phyloP scores from a whole-genome alignment of 352 stramenopile species.

The Pythium diclinum region DNA sequence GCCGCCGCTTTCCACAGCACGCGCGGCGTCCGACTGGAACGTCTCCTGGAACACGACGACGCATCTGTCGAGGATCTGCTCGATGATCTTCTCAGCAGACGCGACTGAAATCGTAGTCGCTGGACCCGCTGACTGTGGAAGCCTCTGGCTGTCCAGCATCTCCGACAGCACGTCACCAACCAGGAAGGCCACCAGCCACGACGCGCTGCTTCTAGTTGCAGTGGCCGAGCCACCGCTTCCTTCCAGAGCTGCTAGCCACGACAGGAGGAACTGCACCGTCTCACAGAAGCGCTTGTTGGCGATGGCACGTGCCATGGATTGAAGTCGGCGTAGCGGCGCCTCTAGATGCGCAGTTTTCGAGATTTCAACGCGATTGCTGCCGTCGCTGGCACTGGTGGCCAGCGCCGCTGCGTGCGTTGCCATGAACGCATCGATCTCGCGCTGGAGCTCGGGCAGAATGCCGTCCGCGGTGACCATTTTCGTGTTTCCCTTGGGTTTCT shows the following conservation, averaged over 20 bases:
- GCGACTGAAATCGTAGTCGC: background rate
- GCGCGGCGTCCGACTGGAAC: slow-evolving; percentile 36
- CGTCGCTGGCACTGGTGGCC: slow-evolving; percentile 9
- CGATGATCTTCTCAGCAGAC: slow-evolving; percentile 23
- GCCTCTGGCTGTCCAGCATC: slow-evolving; percentile 2
- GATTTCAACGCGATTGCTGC: slow-evolving; percentile 7
- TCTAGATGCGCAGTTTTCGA: background rate
- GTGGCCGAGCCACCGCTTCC: slow-evolving; percentile 1
- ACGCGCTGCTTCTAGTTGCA: slow-evolving; percentile 25
- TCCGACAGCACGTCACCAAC: slow-evolving; percentile 33
- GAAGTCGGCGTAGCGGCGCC: slow-evolving; percentile 26
- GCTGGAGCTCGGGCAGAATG: slow-evolving; percentile 44
- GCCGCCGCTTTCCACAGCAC: slow-evolving; percentile 27
- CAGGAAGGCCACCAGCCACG: slow-evolving; percentile 48
- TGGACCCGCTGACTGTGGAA: background rate
- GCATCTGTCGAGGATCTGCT: slow-evolving; percentile 38
- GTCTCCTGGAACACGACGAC: slow-evolving; percentile 47
- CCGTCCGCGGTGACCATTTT: slow-evolving; percentile 18
- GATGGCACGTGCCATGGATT: slow-evolving; percentile 29
- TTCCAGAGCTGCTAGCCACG: slow-evolving; percentile 41
- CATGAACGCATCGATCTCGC: slow-evolving; percentile 59
- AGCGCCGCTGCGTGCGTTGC: slow-evolving; percentile 31
- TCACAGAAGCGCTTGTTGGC: slow-evolving; percentile 17
- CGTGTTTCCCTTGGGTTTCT: slow-evolving; percentile 15
- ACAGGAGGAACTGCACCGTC: slow-evolving; percentile 30